Evolutionary conservation across 2,329 filamentous ascomycete species (phyloP).

Genomic region (Talaromyces sp.): DNA sequence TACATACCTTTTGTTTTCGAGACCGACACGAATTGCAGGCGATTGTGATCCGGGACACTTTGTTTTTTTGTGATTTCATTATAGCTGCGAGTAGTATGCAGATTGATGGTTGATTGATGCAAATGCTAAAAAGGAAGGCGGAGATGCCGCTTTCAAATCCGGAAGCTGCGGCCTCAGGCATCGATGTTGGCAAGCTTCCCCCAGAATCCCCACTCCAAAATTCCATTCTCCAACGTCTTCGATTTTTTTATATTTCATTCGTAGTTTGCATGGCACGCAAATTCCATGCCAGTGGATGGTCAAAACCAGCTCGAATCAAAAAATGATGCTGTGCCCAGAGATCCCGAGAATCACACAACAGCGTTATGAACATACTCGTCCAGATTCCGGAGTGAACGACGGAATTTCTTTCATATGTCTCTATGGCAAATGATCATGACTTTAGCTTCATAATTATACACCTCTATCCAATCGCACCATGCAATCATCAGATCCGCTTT

Average conservation of each 20-base stretch:
- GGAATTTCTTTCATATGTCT: background rate
- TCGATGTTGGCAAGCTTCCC: background rate
- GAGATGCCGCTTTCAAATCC: background rate
- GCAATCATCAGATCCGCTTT: constrained; percentile 24
- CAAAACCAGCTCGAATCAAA: background rate
- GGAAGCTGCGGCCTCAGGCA: constrained; percentile 4
- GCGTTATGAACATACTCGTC: background rate
- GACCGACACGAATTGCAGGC: constrained; percentile 40
- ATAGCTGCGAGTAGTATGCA: background rate
- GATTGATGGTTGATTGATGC: background rate
- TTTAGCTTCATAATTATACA: background rate
- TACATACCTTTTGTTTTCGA: constrained; percentile 39
- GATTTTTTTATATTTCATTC: background rate
- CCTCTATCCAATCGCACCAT: constrained; percentile 16
- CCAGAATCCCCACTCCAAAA: background rate
- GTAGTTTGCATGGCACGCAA: background rate
- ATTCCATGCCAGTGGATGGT: background rate
- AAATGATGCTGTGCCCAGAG: background rate
- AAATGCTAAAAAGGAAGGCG: background rate
- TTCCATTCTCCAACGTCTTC: background rate
- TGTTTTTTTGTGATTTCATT: constrained; percentile 18
- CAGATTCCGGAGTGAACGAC: background rate
- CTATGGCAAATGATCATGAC: background rate
- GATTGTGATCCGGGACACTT: constrained; percentile 33
- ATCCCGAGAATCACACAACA: background rate